Percentiles rank a stretch among this genome's conserved stretches.
phyloP scores from a whole-genome alignment of 805 yeast species.

The Barnettozyma populi region DNA sequence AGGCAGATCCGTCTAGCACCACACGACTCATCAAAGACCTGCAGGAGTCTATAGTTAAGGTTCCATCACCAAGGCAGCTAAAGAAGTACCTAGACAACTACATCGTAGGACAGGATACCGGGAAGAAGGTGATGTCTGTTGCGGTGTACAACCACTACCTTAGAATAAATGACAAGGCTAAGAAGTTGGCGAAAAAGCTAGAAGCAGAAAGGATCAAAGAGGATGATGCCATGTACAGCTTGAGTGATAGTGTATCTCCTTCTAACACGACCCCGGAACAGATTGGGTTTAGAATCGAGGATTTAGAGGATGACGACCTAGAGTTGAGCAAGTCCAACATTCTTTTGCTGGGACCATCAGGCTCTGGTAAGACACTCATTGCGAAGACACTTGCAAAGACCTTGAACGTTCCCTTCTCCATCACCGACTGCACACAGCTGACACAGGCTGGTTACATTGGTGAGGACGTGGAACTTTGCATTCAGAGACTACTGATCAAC shows the following conservation, averaged over 20 bases:
- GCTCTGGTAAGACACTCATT: conserved; percentile 55
- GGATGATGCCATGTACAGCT: conserved; percentile 25
- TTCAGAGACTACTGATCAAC: conserved; percentile 44
- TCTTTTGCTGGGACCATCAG: conserved; percentile 53
- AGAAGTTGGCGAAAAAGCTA: conserved; percentile 25
- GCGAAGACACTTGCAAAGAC: conserved; percentile 49
- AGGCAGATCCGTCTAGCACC: background rate
- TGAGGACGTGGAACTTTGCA: conserved; percentile 55
- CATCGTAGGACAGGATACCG: conserved; percentile 51
- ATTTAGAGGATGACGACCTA: conserved; percentile 32
- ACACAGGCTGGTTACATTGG: conserved; percentile 66
- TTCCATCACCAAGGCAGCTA: conserved; percentile 44
- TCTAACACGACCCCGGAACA: conserved; percentile 28
- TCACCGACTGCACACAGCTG: conserved; percentile 56
- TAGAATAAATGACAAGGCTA: conserved; percentile 39
- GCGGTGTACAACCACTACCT: conserved; percentile 56
- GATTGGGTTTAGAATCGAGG: conserved; percentile 22
- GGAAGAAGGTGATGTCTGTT: conserved; percentile 54
- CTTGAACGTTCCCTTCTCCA: conserved; percentile 50
- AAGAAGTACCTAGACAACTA: conserved; percentile 43
- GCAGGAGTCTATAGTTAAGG: conserved; percentile 20
- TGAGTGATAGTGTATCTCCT: conserved; percentile 20
- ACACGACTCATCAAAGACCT: conserved; percentile 1
- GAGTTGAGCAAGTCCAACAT: conserved; percentile 53
- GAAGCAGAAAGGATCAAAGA: conserved; percentile 24